Evolutionary conservation across 176 grass and related monocot genomes (phyloP), one percentile per base, ranked within the genome.

Genomic region (Aechmea fasciata): DNA sequence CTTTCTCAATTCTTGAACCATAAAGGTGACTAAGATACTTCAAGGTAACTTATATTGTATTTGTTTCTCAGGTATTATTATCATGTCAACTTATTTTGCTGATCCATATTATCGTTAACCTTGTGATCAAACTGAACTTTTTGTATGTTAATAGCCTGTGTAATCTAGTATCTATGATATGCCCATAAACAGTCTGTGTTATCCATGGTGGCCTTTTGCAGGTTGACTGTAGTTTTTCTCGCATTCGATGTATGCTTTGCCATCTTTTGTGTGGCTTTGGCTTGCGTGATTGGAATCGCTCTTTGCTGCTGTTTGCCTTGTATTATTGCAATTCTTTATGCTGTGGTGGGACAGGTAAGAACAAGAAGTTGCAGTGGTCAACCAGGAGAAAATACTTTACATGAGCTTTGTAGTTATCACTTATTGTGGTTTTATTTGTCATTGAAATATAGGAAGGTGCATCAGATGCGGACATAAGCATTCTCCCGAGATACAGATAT

Each of bases 291-390:
- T 80, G 90, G 90, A 8, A 85, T 99, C 79, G 95, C 95, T 15
- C 87, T 99, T 25, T 99, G 90, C 72, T 99, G 95, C 69, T 99
- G 95, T 81, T 83, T 99, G 66, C 95, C 95, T 71, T 99, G 90
- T 48, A 85, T 99, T 10, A 87, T 99, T 17, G 87, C 90, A 73
- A 91, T 99, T 69, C 87, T 99, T n/a, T 99, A 93, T 84, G 82
- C 84, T 55, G 73, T 99, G 19, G 87, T 83, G 65, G 90, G 87
- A 19, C 90, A 99, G 87, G 95, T 94, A 83, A 86, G 66, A 57
- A 54, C 47, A 11, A 19, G 28, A 74, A 47, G 8, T 15, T 65
- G 8, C 51, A 3, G 11, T 51, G 22, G 13, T 18, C 48, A 48
- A 73, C 67, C 1, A 20, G 48, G 33, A 29, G 2, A 67, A 74